A percentile compares a stretch with the other conserved stretches of the same genome.
Conservation (phyloP, 441 rosid genomes). For the Syzygium malaccense region DNA sequence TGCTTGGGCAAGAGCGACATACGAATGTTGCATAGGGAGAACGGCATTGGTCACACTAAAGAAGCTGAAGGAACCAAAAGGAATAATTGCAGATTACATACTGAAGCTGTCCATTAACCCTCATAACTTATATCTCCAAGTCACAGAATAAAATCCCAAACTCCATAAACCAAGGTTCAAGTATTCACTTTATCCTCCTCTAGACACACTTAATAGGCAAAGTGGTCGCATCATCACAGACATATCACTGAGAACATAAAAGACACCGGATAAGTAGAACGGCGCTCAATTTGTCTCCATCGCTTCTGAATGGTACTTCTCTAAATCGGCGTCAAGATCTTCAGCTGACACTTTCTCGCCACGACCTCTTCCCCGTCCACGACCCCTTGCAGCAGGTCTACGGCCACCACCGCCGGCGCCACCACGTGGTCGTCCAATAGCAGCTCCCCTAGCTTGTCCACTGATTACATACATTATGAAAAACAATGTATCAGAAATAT, state of each 20-base stretch:
- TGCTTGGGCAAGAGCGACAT: conserved; percentile 10
- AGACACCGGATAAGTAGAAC: conserved; percentile 8
- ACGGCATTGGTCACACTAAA: neutral
- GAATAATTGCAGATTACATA: conserved; percentile 17
- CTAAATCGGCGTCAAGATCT: conserved; percentile 94
- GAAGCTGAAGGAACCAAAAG: conserved; percentile 26
- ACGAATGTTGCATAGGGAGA: neutral
- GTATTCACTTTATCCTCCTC: conserved; percentile 22
- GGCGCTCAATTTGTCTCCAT: conserved; percentile 64
- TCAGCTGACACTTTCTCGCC: conserved; percentile 84
- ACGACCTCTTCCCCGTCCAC: conserved; percentile 65
- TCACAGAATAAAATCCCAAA: conserved; percentile 30
- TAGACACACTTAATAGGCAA: conserved; percentile 26
- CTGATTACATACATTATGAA: conserved; percentile 16
- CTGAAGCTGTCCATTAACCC: conserved; percentile 27
- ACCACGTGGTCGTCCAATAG: conserved; percentile 44
- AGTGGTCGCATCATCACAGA: conserved; percentile 26
- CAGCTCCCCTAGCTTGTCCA: conserved; percentile 48
- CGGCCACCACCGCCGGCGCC: conserved; percentile 38
- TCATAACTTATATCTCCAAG: conserved; percentile 24
- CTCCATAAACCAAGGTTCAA: conserved; percentile 22
- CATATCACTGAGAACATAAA: conserved; percentile 17
- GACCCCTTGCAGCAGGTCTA: conserved; percentile 45
- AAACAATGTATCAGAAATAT: neutral
- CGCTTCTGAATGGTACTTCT: conserved; percentile 63